Conservation (phyloP, 2,329 filamentous ascomycete species). For the Nannizzia gypsea region DNA sequence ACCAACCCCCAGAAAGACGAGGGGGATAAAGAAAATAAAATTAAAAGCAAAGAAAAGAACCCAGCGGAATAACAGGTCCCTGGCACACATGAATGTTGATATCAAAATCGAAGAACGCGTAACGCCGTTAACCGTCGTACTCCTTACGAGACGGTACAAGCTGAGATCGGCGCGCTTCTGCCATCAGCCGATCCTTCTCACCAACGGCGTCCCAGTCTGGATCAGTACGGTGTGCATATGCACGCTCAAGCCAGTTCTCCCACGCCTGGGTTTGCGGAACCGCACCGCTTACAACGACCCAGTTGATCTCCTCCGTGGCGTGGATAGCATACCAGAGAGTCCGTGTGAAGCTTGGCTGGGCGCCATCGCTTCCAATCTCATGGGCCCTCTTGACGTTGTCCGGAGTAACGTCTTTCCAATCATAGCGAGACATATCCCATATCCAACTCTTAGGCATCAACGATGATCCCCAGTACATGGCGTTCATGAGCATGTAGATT, state of each 20-base stretch:
- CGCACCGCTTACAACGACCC: slow-evolving; percentile 42
- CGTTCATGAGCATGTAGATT: slow-evolving; percentile 49
- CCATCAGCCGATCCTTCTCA: slow-evolving; percentile 7
- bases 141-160: background rate
- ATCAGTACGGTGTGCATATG: slow-evolving; percentile 13
- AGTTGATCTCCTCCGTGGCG: slow-evolving; percentile 42
- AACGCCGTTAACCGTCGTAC: background rate
- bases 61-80: background rate
- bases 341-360: slow-evolving; percentile 38
- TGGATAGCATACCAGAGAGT: slow-evolving; percentile 50
- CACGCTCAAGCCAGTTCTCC: slow-evolving; percentile 40
- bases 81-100: background rate
- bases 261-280: slow-evolving; percentile 44
- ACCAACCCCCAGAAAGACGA: no score
- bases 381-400: slow-evolving; percentile 32
- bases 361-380: background rate
- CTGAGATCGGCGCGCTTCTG: slow-evolving; percentile 2
- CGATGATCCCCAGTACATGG: slow-evolving; percentile 47
- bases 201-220: slow-evolving; percentile 10
- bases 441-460: slow-evolving; percentile 39
- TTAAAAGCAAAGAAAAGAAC: background rate
- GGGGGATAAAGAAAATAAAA: background rate
- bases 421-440: slow-evolving; percentile 48
- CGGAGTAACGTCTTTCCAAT: slow-evolving; percentile 25
- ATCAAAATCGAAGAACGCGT: background rate